Conservation (phyloP, 352 stramenopile genomes). For the Elongisporangium anandrum region DNA sequence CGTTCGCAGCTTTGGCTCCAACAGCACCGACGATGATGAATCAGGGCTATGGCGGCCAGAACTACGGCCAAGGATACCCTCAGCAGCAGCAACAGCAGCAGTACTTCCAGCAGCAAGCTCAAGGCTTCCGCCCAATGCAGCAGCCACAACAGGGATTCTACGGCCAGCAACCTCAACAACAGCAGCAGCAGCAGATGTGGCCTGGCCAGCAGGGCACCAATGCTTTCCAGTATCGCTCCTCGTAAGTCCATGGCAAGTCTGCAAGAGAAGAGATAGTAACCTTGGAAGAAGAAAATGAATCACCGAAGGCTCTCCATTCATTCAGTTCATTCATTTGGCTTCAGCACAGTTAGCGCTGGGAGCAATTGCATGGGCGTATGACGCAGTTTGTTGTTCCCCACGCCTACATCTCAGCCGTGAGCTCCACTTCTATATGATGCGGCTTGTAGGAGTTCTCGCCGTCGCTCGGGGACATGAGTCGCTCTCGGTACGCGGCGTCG, state of each 20-base stretch:
- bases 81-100: slow-evolving; percentile 14
- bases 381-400: neutral
- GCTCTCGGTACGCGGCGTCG: slow-evolving; percentile 24
- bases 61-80: slow-evolving; percentile 9
- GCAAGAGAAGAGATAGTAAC: too few species aligned
- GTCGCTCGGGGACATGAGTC: slow-evolving; percentile 26
- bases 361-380: too few species aligned
- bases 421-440: slow-evolving; percentile 64
- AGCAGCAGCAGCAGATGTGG: slow-evolving; percentile 31
- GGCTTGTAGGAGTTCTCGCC: slow-evolving; percentile 18
- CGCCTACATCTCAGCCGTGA: slow-evolving; percentile 36
- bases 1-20: slow-evolving; percentile 39
- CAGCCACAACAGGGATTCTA: slow-evolving; percentile 20
- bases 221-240: neutral
- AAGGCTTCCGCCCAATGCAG: slow-evolving; percentile 8
- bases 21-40: slow-evolving; percentile 22
- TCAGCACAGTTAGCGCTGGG: neutral
- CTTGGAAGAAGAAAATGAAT: too few species aligned
- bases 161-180: slow-evolving; percentile 14
- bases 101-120: slow-evolving; percentile 7
- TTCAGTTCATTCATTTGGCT: neutral
- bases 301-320: neutral
- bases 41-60: slow-evolving; percentile 11
- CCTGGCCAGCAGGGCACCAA: neutral
- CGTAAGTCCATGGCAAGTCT: neutral